Evolutionary conservation across 2,329 filamentous ascomycete genomes (phyloP), one percentile per base, ranked within the genome.

Genomic region (Verticillium alfalfae): DNA sequence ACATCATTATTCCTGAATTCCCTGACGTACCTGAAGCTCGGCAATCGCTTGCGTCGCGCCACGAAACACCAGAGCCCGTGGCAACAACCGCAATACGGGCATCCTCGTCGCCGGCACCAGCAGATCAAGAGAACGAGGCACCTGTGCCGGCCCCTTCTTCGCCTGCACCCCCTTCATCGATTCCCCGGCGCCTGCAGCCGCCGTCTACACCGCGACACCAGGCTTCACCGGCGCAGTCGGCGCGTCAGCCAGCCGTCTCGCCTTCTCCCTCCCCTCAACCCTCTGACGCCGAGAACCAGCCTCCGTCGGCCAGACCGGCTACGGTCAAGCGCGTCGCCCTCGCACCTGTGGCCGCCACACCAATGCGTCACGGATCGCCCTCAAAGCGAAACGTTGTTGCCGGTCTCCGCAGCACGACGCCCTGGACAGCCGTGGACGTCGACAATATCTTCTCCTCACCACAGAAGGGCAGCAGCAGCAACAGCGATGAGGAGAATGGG

Each of bases 211-310:
- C 82, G 3, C 71, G 72, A 22, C 67, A 75, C 41, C 66, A 70
- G 45, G 70, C 75, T 31, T 81, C 80, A 1, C 78, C 82, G 1
- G 78, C 78, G 0, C 76, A 78, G 1, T 78, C 79, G 5, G 80
- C 83, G 12, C 80, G 79, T 60, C 84, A 87, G 64, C 73, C 84
- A 13, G 84, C 75, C 1, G 67, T 84, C 6, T 86, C 85, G 0
- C 88, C 87, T 0, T 90, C 88, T 0, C 83, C 84, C 18, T 90
- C 90, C 1, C 88, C 88, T 0, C 90, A 92, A 67, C 89, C 90
- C 1, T 93, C 91, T 0, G 89, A 95, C 70, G 89, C 89, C 0
- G 91, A 95, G 72, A 94, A 94, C 67, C 87, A 85, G 57, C 90
- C 90, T 1, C 91, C 91, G 0, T 90, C 89, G 1, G 87, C 87